Conservation (phyloP, 2,329 filamentous ascomycete species). For the Alternaria arbusti region DNA sequence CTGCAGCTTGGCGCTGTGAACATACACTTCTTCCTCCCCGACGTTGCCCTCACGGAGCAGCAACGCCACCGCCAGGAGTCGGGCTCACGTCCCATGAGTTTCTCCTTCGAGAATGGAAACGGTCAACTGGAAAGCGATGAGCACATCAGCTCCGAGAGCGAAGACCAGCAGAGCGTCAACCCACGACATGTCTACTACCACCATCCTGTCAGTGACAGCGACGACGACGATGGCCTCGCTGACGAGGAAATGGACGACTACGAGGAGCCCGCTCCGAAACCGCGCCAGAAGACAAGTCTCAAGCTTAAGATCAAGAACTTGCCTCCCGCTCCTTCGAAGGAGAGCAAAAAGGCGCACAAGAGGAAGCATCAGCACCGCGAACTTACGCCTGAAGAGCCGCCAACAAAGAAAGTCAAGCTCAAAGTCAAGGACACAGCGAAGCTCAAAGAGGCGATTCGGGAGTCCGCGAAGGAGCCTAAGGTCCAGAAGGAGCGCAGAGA, state of each 20-base stretch:
- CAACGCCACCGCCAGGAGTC: slow-evolving; percentile 58
- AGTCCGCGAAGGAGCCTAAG: slow-evolving; percentile 20
- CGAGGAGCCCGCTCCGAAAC: slow-evolving; percentile 43
- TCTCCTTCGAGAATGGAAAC: slow-evolving; percentile 71
- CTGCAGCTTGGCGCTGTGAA: slow-evolving; percentile 75
- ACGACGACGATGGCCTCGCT: slow-evolving; percentile 33
- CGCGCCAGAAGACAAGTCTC: slow-evolving; percentile 34
- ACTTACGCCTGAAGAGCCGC: slow-evolving; percentile 35
- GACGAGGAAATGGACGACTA: slow-evolving; percentile 49
- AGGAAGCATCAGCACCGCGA: slow-evolving; percentile 34
- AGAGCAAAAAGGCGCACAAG: slow-evolving; percentile 35
- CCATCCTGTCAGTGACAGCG: slow-evolving; percentile 32
- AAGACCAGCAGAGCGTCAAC: slow-evolving; percentile 41
- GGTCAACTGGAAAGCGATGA: slow-evolving; percentile 61
- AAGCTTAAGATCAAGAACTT: slow-evolving; percentile 41
- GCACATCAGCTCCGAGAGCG: slow-evolving; percentile 43
- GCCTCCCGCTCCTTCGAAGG: slow-evolving; percentile 20
- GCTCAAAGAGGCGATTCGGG: slow-evolving; percentile 13
- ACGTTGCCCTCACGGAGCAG: slow-evolving; percentile 56
- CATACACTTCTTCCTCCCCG: slow-evolving; percentile 72
- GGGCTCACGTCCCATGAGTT: slow-evolving; percentile 68
- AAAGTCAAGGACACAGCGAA: slow-evolving; percentile 16
- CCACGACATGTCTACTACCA: slow-evolving; percentile 45
- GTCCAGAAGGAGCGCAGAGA: slow-evolving; percentile 15
- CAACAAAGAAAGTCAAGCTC: slow-evolving; percentile 34